Percentiles rank a stretch among this genome's conserved stretches.
phyloP scores from a whole-genome alignment of 805 yeast genomes.

The Kodamaea neixiangensis region DNA sequence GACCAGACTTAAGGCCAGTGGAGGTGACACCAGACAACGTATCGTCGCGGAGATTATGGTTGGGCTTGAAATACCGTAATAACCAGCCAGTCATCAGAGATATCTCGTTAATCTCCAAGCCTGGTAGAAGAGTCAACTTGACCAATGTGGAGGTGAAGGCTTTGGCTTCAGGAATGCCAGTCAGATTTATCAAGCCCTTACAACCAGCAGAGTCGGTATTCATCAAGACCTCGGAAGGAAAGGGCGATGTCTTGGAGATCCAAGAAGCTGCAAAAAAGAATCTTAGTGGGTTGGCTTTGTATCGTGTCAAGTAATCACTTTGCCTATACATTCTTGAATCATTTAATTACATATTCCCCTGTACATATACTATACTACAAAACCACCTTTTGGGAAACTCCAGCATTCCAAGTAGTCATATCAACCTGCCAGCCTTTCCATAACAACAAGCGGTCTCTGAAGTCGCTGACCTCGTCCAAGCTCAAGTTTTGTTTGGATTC shows the following conservation, averaged over 20 bases:
- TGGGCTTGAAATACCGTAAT: conserved; percentile 85
- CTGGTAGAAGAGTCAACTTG: conserved; percentile 74
- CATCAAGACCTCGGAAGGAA: conserved; percentile 49
- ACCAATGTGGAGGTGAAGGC: conserved; percentile 63
- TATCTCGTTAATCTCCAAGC: conserved; percentile 77
- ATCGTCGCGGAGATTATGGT: conserved; percentile 84
- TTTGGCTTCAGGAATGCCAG: conserved; percentile 73
- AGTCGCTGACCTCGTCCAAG: conserved; percentile 43
- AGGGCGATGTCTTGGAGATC: conserved; percentile 62
- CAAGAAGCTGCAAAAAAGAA: conserved; percentile 83
- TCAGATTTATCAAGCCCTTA: conserved; percentile 74
- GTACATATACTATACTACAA: conserved; percentile 16
- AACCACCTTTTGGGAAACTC: conserved; percentile 41
- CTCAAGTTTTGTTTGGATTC: conserved; percentile 23
- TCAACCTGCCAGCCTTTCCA: conserved; percentile 90
- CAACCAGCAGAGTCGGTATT: conserved; percentile 90
- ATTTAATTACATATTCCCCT: not conserved
- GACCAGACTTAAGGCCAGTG: conserved; percentile 77
- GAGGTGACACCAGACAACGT: conserved; percentile 87
- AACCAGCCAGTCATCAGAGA: conserved; percentile 73
- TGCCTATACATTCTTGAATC: not conserved
- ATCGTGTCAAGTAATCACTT: conserved; percentile 59
- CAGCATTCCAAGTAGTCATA: conserved; percentile 79
- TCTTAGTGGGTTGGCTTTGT: conserved; percentile 74
- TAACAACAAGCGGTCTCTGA: conserved; percentile 57